Evolutionary conservation across 176 grass and related monocot genomes (phyloP).

Genomic region (Melocanna baccifera): DNA sequence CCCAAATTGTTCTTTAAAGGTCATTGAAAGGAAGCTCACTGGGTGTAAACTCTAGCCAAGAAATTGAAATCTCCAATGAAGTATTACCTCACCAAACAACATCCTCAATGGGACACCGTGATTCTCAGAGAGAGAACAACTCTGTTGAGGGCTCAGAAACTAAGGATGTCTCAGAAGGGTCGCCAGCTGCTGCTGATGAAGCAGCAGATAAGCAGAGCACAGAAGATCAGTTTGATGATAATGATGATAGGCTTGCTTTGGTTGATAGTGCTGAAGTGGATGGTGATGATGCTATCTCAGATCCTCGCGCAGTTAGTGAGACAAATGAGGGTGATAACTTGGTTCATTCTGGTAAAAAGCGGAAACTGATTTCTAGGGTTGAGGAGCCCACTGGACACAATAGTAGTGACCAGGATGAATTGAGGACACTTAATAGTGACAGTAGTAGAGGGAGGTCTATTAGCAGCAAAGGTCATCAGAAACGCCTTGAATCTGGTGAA

Average conservation of each 20-base stretch:
- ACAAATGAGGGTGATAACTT: constrained; percentile 42
- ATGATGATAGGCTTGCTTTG: constrained; percentile 50
- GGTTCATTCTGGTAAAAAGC: constrained; percentile 46
- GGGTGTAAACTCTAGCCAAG: constrained; percentile 30
- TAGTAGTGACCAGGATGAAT: constrained; percentile 48
- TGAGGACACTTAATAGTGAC: constrained; percentile 50
- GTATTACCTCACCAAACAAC: constrained; percentile 34
- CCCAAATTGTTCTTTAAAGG: constrained; percentile 36
- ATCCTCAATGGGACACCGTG: constrained; percentile 37
- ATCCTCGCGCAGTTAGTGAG: constrained; percentile 46
- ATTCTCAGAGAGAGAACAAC: constrained; percentile 52
- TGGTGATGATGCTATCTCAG: constrained; percentile 64
- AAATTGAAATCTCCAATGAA: constrained; percentile 47
- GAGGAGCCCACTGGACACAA: constrained; percentile 45
- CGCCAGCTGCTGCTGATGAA: constrained; percentile 42
- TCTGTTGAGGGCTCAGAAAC: constrained; percentile 50
- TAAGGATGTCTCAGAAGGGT: constrained; percentile 51
- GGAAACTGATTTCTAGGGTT: constrained; percentile 44
- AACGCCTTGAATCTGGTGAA: constrained; percentile 60
- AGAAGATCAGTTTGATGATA: constrained; percentile 57
- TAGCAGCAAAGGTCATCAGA: constrained; percentile 65
- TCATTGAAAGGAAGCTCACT: constrained; percentile 44
- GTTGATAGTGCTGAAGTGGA: constrained; percentile 66
- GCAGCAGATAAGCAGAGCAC: constrained; percentile 53
- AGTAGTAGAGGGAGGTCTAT: constrained; percentile 67